phyloP scores from a whole-genome alignment of 371 early-diverging fungal species.

The Mucor velutinosus region DNA sequence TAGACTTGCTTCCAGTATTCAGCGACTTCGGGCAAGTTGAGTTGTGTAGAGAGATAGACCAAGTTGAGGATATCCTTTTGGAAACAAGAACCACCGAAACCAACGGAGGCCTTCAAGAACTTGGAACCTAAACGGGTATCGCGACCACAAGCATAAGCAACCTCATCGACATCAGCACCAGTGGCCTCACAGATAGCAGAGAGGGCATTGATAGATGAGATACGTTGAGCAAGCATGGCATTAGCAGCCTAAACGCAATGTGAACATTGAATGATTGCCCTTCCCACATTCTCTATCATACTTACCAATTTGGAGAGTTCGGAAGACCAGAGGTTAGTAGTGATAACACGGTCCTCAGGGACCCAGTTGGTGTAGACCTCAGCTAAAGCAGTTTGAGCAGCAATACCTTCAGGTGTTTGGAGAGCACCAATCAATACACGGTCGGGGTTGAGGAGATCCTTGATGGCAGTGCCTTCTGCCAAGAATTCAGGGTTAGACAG shows the following conservation, averaged over 20 bases:
- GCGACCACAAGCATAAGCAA: slow-evolving; percentile 88
- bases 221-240: slow-evolving; percentile 95
- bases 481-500: slow-evolving; percentile 97
- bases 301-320: slow-evolving; percentile 89
- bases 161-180: slow-evolving; percentile 95
- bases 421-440: slow-evolving; percentile 92
- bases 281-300: background rate
- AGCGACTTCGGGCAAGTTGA: slow-evolving; percentile 90
- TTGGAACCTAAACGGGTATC: slow-evolving; percentile 91
- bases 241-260: slow-evolving; percentile 76
- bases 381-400: slow-evolving; percentile 78
- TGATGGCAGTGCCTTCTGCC: slow-evolving; percentile 93
- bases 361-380: slow-evolving; percentile 87
- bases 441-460: slow-evolving; percentile 87
- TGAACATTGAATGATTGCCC: background rate
- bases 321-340: slow-evolving; percentile 93
- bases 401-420: slow-evolving; percentile 74
- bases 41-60: slow-evolving; percentile 82
- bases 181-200: slow-evolving; percentile 94
- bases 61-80: slow-evolving; percentile 95
- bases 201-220: slow-evolving; percentile 92
- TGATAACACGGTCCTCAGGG: slow-evolving; percentile 83
- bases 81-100: slow-evolving; percentile 96
- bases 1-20: slow-evolving; percentile 95
- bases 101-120: slow-evolving; percentile 92